Percentiles rank a stretch among this genome's conserved stretches.
Conservation (phyloP, 2,329 filamentous ascomycete genomes). For the Lecanosticta acicola region DNA sequence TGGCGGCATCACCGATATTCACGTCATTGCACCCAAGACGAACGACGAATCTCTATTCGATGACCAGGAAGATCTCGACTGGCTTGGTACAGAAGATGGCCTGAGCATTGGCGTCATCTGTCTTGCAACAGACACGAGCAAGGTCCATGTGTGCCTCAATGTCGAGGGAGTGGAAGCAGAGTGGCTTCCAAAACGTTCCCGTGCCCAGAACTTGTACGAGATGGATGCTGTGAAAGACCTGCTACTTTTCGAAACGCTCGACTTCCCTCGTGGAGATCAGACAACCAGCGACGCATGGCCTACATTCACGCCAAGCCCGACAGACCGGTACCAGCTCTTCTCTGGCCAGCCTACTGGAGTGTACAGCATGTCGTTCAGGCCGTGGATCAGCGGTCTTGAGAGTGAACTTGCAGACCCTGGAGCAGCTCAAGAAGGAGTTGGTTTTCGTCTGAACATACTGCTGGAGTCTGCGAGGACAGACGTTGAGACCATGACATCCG, state of each 20-base stretch:
- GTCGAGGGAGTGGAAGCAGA: constrained; percentile 57
- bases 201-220: constrained; percentile 24
- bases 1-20: constrained; percentile 56
- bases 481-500: constrained; percentile 40
- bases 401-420: constrained; percentile 45
- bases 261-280: constrained; percentile 23
- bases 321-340: constrained; percentile 55
- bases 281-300: constrained; percentile 39
- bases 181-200: constrained; percentile 50
- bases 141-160: constrained; percentile 56
- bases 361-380: constrained; percentile 50
- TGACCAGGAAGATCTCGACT: constrained; percentile 45
- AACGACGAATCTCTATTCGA: constrained; percentile 49
- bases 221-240: constrained; percentile 25
- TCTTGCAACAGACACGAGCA: constrained; percentile 50
- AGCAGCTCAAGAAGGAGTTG: constrained; percentile 44
- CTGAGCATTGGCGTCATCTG: constrained; percentile 55
- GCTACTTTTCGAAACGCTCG: constrained; percentile 40
- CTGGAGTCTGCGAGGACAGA: constrained; percentile 47
- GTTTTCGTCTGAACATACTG: constrained; percentile 53
- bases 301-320: constrained; percentile 51
- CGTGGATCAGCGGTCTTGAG: constrained; percentile 54
- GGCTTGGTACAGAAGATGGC: constrained; percentile 36
- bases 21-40: constrained; percentile 51
- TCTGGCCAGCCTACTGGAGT: constrained; percentile 52